These are phyloP conservation scores for Oidiodendron maius DNA, from an alignment of 495 filamentous ascomycete species.

Conservation along the genomic window DNA sequence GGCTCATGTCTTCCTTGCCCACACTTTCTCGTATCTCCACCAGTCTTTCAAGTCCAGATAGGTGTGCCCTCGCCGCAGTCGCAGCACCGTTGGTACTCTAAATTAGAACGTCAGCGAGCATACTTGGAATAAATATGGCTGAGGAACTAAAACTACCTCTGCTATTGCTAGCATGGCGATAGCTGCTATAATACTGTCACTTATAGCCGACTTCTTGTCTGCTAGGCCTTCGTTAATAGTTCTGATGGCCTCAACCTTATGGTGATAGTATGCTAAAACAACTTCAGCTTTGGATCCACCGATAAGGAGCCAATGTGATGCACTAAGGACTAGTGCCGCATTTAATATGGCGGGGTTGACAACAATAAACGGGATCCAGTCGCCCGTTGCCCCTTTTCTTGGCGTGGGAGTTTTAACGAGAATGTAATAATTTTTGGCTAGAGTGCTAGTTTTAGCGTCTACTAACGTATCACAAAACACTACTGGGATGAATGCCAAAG, in stretches of 20 bases:
- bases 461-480: no score
- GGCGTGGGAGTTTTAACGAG: no score
- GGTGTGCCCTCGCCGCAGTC: not conserved
- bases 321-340: not conserved
- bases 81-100: not conserved
- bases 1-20: not conserved
- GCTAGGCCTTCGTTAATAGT: constrained; percentile 2
- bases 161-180: not conserved
- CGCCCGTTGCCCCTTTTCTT: no score
- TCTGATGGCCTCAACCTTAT: constrained; percentile 5
- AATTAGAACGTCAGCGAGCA: not conserved
- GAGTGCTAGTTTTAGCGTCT: no score
- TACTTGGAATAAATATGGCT: not conserved
- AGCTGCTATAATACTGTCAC: constrained; percentile 1
- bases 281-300: not conserved
- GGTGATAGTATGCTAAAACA: not conserved
- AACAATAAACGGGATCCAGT: no score
- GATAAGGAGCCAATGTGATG: not conserved
- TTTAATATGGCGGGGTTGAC: constrained; percentile 4
- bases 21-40: constrained; percentile 1
- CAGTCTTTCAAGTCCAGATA: not conserved
- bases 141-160: not conserved
- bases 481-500: no score
- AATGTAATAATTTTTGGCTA: no score
- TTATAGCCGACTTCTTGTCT: not conserved